Conservation (phyloP, 768 basidiomycete species). For the Lentinula raphanica region DNA sequence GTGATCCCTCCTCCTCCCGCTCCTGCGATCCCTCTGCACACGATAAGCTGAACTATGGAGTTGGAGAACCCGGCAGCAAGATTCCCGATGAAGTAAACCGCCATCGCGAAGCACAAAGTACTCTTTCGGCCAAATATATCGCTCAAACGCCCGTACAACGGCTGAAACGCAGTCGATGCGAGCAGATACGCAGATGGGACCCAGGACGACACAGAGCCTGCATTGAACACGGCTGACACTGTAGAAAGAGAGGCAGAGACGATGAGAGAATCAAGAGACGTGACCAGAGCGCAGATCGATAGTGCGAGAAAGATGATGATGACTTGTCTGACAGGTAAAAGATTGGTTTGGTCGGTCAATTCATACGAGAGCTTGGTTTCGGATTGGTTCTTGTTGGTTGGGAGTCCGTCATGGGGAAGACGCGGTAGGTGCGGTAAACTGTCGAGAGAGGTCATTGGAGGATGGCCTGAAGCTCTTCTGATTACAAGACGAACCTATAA, state of each 20-base stretch:
- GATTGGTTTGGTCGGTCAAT: constrained; percentile 72
- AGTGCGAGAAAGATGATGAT: constrained; percentile 58
- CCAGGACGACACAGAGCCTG: constrained; percentile 61
- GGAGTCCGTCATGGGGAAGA: no score
- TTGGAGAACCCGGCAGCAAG: constrained; percentile 59
- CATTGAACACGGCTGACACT: constrained; percentile 59
- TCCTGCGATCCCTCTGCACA: constrained; percentile 64
- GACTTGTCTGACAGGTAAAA: constrained; percentile 60
- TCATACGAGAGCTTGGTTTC: not conserved
- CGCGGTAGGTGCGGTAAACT: no score
- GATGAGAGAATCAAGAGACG: constrained; percentile 49
- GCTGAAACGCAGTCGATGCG: constrained; percentile 60
- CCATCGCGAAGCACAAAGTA: constrained; percentile 47
- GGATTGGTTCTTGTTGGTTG: not conserved
- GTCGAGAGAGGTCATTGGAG: not conserved
- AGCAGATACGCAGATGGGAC: constrained; percentile 69
- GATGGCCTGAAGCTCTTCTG: not conserved
- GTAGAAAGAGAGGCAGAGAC: constrained; percentile 70
- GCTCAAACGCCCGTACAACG: constrained; percentile 54
- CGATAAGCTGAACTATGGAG: constrained; percentile 60
- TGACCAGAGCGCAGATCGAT: constrained; percentile 54
- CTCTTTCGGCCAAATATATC: constrained; percentile 66
- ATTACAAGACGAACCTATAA: not conserved
- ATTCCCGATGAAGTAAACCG: constrained; percentile 60
- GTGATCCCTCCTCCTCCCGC: constrained; percentile 68